Evolutionary conservation across 208 protist genomes (phyloP), one percentile per base, ranked within the genome.

Genomic region (Phytomonas sp.): DNA sequence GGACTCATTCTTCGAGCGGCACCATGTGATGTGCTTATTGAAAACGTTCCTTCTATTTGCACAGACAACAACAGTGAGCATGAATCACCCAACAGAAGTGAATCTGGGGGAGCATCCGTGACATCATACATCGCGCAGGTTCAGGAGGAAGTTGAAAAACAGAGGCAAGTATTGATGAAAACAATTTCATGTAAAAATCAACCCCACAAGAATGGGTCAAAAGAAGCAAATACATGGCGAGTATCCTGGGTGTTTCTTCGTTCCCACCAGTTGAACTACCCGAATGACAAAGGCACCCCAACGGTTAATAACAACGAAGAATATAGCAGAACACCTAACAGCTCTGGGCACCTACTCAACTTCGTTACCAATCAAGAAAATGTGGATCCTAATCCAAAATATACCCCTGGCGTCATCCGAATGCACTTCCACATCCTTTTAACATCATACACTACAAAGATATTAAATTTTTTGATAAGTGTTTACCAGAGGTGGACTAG

Each of bases 21-120:
- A 2, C 87, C 87, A 23, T 93, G 87, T 67, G 49, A 70, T 8
- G 78, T 93, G 30, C 36, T 89, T 33, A 72, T 86, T 19, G 76
- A 86, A 30, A 64, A 4, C 10, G 19, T 49, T 49, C 40, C 40
- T 49, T 49, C 40, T 4, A 49, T 49, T 19, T 4, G 19, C 19
- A 49, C 40, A 4, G 40, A 49, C 2, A 12, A 12, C 40, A 49
- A 16, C 40, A 19, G 40, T 19, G 2, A 4, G 7, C 40, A 49
- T 49, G 40, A 49, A 19, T 23, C 14, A 49, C 40, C 12, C 40
- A 19, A 16, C 19, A 4, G 40, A 49, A 19, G 40, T 49, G 40
- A 49, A 19, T 40, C 71, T 26, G 10, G n/a, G n/a, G 63, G 56
- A 40, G 64, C 30, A 4, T 60, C 52, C 6, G 32, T 0, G 37